Conservation (phyloP, 805 yeast genomes). For the Candida krabiensis region DNA sequence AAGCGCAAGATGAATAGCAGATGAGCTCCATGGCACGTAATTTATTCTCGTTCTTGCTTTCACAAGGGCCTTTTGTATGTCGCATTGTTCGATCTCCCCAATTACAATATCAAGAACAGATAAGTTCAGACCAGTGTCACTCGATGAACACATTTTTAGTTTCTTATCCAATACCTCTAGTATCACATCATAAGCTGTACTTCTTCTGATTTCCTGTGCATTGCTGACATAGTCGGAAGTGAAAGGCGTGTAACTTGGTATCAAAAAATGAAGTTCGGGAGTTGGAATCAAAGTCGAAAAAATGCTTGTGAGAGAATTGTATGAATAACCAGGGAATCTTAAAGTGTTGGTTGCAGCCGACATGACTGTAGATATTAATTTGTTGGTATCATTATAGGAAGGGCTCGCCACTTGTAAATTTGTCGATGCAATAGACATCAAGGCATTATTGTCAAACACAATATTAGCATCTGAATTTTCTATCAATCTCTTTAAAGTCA, state of each 20-base stretch:
- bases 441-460: conserved; percentile 90
- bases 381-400: conserved; percentile 78
- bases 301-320: conserved; percentile 79
- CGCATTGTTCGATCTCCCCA: conserved; percentile 68
- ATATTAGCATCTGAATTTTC: conserved; percentile 83
- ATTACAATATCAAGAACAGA: conserved; percentile 69
- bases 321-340: conserved; percentile 89
- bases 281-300: conserved; percentile 82
- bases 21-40: conserved; percentile 86
- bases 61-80: conserved; percentile 64
- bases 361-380: conserved; percentile 79
- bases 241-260: conserved; percentile 77
- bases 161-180: conserved; percentile 79
- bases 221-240: conserved; percentile 63
- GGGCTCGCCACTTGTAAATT: conserved; percentile 57
- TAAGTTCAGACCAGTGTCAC: conserved; percentile 51
- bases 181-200: conserved; percentile 82
- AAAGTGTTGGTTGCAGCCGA: conserved; percentile 84
- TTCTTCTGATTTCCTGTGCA: conserved; percentile 56
- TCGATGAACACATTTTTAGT: conserved; percentile 61
- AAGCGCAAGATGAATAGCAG: conserved; percentile 73
- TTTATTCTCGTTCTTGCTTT: conserved; percentile 65
- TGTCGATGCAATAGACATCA: conserved; percentile 67
- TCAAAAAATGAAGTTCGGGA: conserved; percentile 75
- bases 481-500: conserved; percentile 78